Base-by-base conservation (phyloP, 768 basidiomycete genomes). In the Termitomyces sp. region DNA sequence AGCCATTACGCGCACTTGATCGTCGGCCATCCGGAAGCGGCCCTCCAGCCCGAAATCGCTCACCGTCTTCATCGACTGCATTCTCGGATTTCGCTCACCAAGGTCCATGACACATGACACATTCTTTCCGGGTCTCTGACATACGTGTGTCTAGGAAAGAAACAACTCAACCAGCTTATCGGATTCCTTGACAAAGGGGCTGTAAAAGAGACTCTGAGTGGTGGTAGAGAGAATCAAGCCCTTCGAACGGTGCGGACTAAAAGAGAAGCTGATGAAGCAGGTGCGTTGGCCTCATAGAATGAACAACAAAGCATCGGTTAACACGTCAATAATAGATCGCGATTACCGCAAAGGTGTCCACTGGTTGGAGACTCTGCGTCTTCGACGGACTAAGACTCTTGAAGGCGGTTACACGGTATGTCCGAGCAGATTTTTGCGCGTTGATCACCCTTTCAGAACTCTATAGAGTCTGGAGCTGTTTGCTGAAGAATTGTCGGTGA, bases 261-360 rank as follows among this genome's bases (percentile, higher is more conserved):
- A 72, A 79, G 94, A 50, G 94, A 97, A 63, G 87, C 89, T 5
- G 94, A 96, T 36, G 94, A 96, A 69, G 93, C 94, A 58, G 90
- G 92, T 89, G 57, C 60, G 79, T 68, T 18, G 8, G 26, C 54
- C 54, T 8, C 33, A 20, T 24, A 15, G 16, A 50, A n/a, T n/a
- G n/a, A n/a, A 51, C n/a, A 33, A 37, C 45, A 39, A n/a, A 20
- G 50, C 24, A 54, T 52, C 26, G 36, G n/a, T 34, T 33, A n/a
- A n/a, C n/a, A 46, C 7, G n/a, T 48, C 1, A 16, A 37, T 39
- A 12, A 16, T 46, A 91, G 94, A 97, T 69, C 91, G 87, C 69
- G 93, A 95, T 58, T 97, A 97, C 66, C 79, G 94, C 28, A 90
- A 88, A 62, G 92, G 85, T 34, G 86, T 97, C 24, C 88, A 96